Percentiles rank a stretch among this genome's conserved stretches.
Evolutionary conservation across 2,329 filamentous ascomycete species (phyloP).

Genomic region (Atkinsonella hypoxylon): DNA sequence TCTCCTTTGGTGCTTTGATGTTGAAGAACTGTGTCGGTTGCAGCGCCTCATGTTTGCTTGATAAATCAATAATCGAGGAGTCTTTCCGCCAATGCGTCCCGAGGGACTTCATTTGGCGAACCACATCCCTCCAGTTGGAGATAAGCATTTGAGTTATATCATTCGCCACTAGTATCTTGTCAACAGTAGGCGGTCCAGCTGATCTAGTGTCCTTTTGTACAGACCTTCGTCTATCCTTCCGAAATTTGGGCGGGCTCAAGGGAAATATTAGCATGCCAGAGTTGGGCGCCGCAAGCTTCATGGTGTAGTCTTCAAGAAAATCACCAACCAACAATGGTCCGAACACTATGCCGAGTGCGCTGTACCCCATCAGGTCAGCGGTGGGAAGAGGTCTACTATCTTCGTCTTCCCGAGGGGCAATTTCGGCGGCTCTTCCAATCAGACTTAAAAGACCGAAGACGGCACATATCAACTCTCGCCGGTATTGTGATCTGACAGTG

Average conservation of each 20-base stretch:
- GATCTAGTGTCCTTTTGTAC: slow-evolving; percentile 5
- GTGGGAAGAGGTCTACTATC: slow-evolving; percentile 40
- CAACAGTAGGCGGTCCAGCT: slow-evolving; percentile 24
- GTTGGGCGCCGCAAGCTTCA: slow-evolving; percentile 30
- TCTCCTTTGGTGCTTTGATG: not conserved
- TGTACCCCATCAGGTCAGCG: slow-evolving; percentile 51
- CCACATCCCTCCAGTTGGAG: slow-evolving; percentile 51
- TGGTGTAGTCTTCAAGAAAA: slow-evolving; percentile 38
- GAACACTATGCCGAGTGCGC: slow-evolving; percentile 50
- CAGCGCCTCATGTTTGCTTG: slow-evolving; percentile 1
- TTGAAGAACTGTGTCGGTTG: not conserved
- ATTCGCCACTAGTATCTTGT: slow-evolving; percentile 48
- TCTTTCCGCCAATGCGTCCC: slow-evolving; percentile 17
- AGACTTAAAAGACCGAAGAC: slow-evolving; percentile 54
- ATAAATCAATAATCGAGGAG: slow-evolving; percentile 8
- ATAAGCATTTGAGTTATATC: slow-evolving; percentile 54
- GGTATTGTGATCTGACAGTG: slow-evolving; percentile 45
- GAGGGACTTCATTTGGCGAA: slow-evolving; percentile 44
- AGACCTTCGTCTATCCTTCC: slow-evolving; percentile 15
- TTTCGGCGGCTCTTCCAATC: slow-evolving; percentile 46
- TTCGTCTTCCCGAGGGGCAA: slow-evolving; percentile 37
- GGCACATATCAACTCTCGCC: slow-evolving; percentile 52
- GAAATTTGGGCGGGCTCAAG: slow-evolving; percentile 28
- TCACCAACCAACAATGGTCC: slow-evolving; percentile 52
- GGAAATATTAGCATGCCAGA: slow-evolving; percentile 31